Percentiles rank a stretch among this genome's conserved stretches.
Evolutionary conservation across 345 rosid genomes (phyloP).

Genomic region (Passiflora organensis): DNA sequence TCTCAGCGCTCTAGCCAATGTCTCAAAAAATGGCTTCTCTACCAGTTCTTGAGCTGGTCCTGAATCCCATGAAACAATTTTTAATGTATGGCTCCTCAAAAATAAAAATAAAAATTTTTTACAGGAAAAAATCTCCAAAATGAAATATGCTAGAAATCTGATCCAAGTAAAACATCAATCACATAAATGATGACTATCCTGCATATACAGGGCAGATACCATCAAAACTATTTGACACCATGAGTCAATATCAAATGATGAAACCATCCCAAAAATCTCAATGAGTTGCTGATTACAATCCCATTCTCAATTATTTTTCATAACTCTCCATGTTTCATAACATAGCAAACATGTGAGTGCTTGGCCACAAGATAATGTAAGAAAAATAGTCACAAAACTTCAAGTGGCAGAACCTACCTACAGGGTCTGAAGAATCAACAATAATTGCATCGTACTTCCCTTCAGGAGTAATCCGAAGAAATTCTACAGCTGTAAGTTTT

Average conservation of each 20-base stretch:
- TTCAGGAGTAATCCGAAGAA: conserved; percentile 50
- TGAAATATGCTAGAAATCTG: too few species aligned
- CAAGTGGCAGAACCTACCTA: conserved; percentile 47
- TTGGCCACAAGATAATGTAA: too few species aligned
- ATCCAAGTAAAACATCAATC: too few species aligned
- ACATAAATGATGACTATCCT: too few species aligned
- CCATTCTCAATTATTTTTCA: background rate
- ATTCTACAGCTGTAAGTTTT: conserved; percentile 66
- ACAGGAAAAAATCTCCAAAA: too few species aligned
- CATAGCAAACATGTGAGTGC: background rate
- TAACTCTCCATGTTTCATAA: background rate
- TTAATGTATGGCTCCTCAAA: too few species aligned
- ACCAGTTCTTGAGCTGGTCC: conserved; percentile 96
- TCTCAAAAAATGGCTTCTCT: conserved; percentile 90
- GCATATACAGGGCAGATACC: too few species aligned
- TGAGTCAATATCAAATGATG: too few species aligned
- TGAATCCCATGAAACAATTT: conserved; percentile 17
- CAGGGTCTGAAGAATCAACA: conserved; percentile 96
- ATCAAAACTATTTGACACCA: too few species aligned
- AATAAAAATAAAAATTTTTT: too few species aligned
- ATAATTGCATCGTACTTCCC: conserved; percentile 88
- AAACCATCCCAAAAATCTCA: background rate
- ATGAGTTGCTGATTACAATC: background rate
- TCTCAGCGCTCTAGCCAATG: conserved; percentile 66
- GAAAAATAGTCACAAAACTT: too few species aligned